Conservation (phyloP, 2,329 filamentous ascomycete species). For the Xylariaceae sp. region DNA sequence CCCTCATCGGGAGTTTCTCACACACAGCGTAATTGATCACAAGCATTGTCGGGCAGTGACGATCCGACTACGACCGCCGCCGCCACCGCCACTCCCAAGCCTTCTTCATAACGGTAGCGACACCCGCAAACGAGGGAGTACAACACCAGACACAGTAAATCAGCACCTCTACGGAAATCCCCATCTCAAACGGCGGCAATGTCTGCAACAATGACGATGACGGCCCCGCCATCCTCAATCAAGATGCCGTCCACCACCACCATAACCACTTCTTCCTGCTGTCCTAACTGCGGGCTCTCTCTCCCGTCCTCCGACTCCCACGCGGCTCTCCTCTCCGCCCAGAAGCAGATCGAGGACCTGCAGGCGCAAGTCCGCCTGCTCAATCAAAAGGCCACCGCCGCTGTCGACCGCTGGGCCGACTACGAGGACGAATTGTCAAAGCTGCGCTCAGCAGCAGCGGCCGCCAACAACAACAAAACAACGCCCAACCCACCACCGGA, state of each 20-base stretch:
- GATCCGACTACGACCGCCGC: no score
- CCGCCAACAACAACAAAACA: constrained; percentile 20
- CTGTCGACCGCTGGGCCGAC: constrained; percentile 65
- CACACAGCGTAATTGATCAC: no score
- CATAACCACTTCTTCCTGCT: constrained; percentile 31
- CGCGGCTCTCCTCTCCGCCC: constrained; percentile 40
- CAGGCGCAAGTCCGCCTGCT: constrained; percentile 66
- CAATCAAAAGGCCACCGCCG: constrained; percentile 65
- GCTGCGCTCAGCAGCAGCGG: constrained; percentile 42
- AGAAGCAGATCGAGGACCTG: constrained; percentile 62
- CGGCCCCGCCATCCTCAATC: constrained; percentile 15
- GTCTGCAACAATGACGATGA: constrained; percentile 23
- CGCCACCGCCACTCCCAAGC: no score
- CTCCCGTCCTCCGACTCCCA: constrained; percentile 33
- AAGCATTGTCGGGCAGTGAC: no score
- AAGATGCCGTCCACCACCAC: constrained; percentile 15
- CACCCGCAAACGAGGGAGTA: no score
- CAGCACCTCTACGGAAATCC: neutral
- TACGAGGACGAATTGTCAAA: constrained; percentile 73
- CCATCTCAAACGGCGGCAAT: constrained; percentile 6
- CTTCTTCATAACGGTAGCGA: no score
- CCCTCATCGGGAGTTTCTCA: no score
- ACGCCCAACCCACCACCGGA: neutral
- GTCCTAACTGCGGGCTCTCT: constrained; percentile 46
- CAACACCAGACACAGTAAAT: neutral